Conservation (phyloP, 2,329 filamentous ascomycete species). For the Pyrenophora tritici-repentis region DNA sequence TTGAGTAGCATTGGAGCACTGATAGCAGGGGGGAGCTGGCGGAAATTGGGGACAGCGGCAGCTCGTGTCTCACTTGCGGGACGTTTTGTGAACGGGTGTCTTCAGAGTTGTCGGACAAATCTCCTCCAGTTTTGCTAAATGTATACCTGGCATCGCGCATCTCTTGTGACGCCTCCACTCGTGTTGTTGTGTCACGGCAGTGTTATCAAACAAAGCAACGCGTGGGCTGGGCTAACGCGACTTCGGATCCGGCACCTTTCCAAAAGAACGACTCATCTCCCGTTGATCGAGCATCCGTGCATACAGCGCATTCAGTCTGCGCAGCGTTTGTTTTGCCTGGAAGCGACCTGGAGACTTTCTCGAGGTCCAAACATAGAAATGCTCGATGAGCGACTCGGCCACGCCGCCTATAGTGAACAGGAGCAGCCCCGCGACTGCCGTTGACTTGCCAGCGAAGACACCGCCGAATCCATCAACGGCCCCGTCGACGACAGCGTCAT, state of each 20-base stretch:
- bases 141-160: conserved; percentile 1
- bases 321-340: conserved; percentile 18
- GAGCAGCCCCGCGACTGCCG: conserved; percentile 30
- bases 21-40: conserved; percentile 14
- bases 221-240: conserved; percentile 10
- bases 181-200: conserved; percentile 5
- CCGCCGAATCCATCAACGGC: conserved; percentile 12
- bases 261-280: conserved; percentile 19
- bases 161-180: neutral
- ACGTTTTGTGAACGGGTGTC: conserved; percentile 10
- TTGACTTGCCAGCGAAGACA: conserved; percentile 28
- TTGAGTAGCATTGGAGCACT: conserved; percentile 8
- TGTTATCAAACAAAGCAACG: conserved; percentile 14
- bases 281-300: conserved; percentile 16
- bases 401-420: conserved; percentile 22
- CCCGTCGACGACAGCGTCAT: conserved; percentile 16
- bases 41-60: conserved; percentile 16
- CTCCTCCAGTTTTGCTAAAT: neutral
- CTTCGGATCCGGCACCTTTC: conserved; percentile 4
- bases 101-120: conserved; percentile 2
- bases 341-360: conserved; percentile 24
- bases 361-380: conserved; percentile 24
- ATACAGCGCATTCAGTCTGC: conserved; percentile 20
- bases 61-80: conserved; percentile 13
- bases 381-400: conserved; percentile 32